Conservation (phyloP, 106 monocot species). For the Hemerocallis citrina region DNA sequence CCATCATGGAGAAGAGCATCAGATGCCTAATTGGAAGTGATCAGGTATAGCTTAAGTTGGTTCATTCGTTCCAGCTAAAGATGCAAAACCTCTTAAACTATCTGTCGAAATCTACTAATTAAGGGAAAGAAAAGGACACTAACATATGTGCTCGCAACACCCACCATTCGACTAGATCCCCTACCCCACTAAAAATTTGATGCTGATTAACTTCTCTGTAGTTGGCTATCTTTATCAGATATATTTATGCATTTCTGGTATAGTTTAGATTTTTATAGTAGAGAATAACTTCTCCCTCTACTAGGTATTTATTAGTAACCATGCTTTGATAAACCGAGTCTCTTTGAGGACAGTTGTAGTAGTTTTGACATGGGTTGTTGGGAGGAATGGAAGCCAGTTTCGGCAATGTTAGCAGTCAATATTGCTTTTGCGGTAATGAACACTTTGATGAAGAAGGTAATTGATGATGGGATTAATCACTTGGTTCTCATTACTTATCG, state of each 20-base stretch:
- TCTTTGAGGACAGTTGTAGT: conserved; percentile 4
- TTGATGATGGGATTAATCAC: conserved; percentile 43
- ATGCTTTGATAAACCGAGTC: background rate
- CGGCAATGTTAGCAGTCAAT: conserved; percentile 30
- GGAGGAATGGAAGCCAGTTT: conserved; percentile 29
- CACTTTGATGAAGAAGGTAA: conserved; percentile 43
- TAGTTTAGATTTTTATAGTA: background rate
- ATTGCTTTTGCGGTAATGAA: conserved; percentile 33
- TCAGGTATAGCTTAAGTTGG: background rate
- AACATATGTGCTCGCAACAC: background rate
- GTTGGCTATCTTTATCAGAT: background rate
- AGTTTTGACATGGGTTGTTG: conserved; percentile 15
- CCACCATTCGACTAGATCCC: background rate
- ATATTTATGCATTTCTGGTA: background rate
- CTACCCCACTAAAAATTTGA: background rate
- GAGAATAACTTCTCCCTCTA: background rate
- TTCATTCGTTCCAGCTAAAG: background rate
- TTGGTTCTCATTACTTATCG: conserved; percentile 51
- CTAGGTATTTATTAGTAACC: background rate
- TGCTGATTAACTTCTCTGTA: background rate
- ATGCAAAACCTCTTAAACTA: background rate
- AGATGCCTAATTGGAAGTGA: background rate
- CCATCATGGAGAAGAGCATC: conserved; percentile 6
- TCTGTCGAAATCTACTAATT: background rate
- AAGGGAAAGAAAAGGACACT: background rate